Evolutionary conservation across 2,329 filamentous ascomycete species (phyloP), one percentile per base, ranked within the genome.

Genomic region (Calcarisporium arbuscula): DNA sequence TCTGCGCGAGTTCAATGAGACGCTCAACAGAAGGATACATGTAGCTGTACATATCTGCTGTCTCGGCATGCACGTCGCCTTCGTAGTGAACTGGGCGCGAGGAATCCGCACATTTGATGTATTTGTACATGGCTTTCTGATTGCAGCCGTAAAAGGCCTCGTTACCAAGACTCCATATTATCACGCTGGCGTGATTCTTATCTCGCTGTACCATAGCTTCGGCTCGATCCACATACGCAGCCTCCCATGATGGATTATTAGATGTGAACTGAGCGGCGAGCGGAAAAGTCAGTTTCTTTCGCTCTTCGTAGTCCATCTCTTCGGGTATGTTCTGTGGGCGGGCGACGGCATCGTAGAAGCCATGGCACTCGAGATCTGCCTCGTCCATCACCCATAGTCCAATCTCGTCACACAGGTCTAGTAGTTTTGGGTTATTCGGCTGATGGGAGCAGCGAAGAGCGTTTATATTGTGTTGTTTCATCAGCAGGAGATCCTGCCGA

Each of bases 161-260:
- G 47, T 86, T 86, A 0, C 82, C 82, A 0, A 86, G 62, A 30
- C 76, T 81, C 82, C 82, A 86, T 27, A 85, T 72, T 31, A 86
- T 76, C 32, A 86, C 66, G n/a, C 70, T 79, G 1, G 82, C 56
- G 44, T 85, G 77, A 38, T 85, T 80, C 57, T 83, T 83, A 53
- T 85, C 80, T 12, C 82, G 67, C 46, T 78, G 68, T 0, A 86
- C 66, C 36, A 85, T 57, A 35, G 82, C 75, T 20, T 65, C 57
- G 37, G 78, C 76, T 4, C 82, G 74, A 52, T 86, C 82, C 2
- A 86, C 49, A 42, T 86, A 86, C 0, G 80, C 77, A 2, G 66
- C 67, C 35, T 62, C 66, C 79, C 77, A 83, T 0, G 61, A 60
- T 2, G 70, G 67, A 39, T 81, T 82, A 47, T 82, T 67, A 1